phyloP scores from a whole-genome alignment of 2,329 filamentous ascomycete genomes.

The Fusarium buharicum region DNA sequence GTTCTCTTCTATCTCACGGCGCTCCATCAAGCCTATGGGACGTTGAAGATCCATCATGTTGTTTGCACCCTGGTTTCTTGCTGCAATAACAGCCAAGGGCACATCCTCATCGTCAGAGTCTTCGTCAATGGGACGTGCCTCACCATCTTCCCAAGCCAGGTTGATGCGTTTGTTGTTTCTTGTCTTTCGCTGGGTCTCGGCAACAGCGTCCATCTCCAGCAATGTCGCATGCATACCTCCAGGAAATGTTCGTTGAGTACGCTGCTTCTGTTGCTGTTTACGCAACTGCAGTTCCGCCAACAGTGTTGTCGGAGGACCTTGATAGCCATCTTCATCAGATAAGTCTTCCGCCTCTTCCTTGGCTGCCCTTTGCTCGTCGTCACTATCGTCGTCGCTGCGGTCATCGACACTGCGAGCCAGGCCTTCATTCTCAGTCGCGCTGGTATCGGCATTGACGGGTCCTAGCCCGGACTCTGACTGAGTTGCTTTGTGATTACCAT shows the following conservation, averaged over 20 bases:
- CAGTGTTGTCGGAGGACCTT: conserved; percentile 85
- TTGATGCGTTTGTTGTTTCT: conserved; percentile 81
- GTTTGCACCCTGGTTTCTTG: conserved; percentile 64
- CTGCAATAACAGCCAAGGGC: conserved; percentile 82
- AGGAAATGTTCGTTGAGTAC: conserved; percentile 73
- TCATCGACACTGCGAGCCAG: conserved; percentile 46
- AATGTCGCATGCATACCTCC: conserved; percentile 92
- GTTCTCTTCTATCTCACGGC: conserved; percentile 87
- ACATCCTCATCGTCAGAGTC: conserved; percentile 81
- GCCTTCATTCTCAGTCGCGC: conserved; percentile 34
- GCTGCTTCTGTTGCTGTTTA: conserved; percentile 86
- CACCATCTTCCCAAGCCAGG: conserved; percentile 87
- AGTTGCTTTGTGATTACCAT: conserved; percentile 39
- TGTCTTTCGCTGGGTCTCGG: conserved; percentile 81
- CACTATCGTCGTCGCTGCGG: conserved; percentile 39
- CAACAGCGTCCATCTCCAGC: conserved; percentile 88
- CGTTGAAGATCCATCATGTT: conserved; percentile 67
- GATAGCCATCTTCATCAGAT: conserved; percentile 62
- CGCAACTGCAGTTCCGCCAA: conserved; percentile 91
- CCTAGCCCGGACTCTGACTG: conserved; percentile 41
- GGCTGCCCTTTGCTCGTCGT: conserved; percentile 52
- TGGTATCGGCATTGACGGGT: conserved; percentile 43
- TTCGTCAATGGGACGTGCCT: conserved; percentile 56
- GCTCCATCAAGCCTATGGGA: conserved; percentile 80
- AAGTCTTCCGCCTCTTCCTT: conserved; percentile 59